Evolutionary conservation across 371 early-diverging fungal species (phyloP), one percentile per base, ranked within the genome.

Genomic region (Mortierella sp.): DNA sequence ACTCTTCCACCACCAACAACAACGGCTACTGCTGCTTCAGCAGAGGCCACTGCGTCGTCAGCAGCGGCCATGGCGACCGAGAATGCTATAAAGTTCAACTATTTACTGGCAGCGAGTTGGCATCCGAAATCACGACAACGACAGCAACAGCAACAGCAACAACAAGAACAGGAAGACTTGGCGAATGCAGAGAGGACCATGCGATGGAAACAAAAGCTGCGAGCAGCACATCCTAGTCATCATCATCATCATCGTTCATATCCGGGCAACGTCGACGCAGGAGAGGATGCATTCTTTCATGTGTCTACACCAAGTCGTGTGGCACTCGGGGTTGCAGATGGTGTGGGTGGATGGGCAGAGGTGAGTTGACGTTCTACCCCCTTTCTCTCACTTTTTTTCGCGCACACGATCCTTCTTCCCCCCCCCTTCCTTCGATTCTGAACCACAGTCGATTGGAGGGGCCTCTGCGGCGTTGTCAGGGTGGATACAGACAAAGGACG

Each of bases 281-380:
- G 90, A 25, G 90, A 89, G 60, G 90, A 90, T 71, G 90, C 90
- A 17, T 89, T 89, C 61, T 90, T 89, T 55, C 84, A 86, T 56
- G 86, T 86, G 12, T 80, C 67, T 19, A 89, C 88, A 19, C 84
- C 85, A 4, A 79, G 81, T 29, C 83, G 88, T 19, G 74, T 88
- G 28, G 86, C 88, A 8, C 62, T 88, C 24, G 90, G 90, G 57
- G 87, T 90, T 9, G 90, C 90, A 0, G 90, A 90, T 62, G 90
- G 90, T 50, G 90, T 90, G 14, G 90, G 90, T n/a, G 89, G 90
- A 21, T 90, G 90, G 90, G 68, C 85, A 53, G 83, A 86, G 55
- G 86, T 79, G 47, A 69, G 65, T 44, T 44, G 51, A 31, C 4
- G 13, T 19, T 19, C 5, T 13, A 19, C 7, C n/a, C 29, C 12